These are phyloP conservation scores for Boletus subparvulus DNA, from an alignment of 768 basidiomycete species.

Conservation along the genomic window DNA sequence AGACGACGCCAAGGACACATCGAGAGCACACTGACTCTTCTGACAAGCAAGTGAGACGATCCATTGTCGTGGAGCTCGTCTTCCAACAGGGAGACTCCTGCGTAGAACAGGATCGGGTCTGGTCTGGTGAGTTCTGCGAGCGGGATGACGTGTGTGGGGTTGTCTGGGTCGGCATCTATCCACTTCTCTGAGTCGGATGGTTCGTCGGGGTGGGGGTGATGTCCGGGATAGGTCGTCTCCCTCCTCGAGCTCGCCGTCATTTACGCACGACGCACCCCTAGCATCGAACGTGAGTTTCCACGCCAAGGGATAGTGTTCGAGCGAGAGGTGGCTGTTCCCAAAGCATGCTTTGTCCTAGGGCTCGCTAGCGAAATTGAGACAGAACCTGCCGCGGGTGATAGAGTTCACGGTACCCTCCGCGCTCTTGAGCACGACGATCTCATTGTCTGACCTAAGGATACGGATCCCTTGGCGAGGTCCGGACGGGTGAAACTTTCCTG, in stretches of 20 bases:
- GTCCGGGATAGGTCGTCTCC: constrained; percentile 70
- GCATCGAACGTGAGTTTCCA: no score
- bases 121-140: constrained; percentile 80
- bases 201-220: constrained; percentile 39
- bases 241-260: no score
- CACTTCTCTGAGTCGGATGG: constrained; percentile 34
- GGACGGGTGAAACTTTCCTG: constrained; percentile 32
- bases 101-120: constrained; percentile 98
- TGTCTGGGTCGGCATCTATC: constrained; percentile 54
- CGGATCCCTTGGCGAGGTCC: constrained; percentile 23
- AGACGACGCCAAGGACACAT: background rate
- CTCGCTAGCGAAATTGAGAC: constrained; percentile 26
- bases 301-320: no score
- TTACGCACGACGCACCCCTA: no score
- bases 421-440: constrained; percentile 32
- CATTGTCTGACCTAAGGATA: constrained; percentile 20
- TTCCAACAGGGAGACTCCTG: constrained; percentile 92
- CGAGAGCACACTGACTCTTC: constrained; percentile 65
- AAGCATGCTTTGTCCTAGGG: constrained; percentile 24
- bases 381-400: constrained; percentile 34
- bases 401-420: constrained; percentile 32
- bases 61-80: constrained; percentile 98
- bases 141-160: constrained; percentile 69
- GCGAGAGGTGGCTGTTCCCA: no score
- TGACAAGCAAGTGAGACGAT: constrained; percentile 75